These are phyloP conservation scores for Neckera pumila DNA, from an alignment of 225 moss, liverwort and hornwort genomes.

Conservation along the genomic window DNA sequence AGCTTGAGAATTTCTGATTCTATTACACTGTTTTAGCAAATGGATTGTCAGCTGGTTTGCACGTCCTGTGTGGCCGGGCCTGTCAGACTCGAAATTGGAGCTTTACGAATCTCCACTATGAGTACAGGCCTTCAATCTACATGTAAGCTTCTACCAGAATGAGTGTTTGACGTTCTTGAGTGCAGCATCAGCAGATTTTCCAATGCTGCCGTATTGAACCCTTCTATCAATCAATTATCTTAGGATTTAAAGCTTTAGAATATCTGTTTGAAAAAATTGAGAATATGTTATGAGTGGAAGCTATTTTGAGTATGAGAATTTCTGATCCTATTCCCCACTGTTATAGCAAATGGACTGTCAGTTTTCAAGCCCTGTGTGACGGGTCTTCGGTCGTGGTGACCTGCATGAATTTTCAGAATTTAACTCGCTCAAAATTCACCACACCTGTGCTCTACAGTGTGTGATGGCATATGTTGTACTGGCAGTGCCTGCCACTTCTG, in stretches of 20 bases:
- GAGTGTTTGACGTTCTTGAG: background rate
- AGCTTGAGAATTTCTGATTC: background rate
- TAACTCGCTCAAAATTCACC: background rate
- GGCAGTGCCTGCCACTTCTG: too few relatives aligned
- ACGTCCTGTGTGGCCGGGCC: background rate
- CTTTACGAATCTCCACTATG: background rate
- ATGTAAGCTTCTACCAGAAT: background rate
- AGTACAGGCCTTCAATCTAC: background rate
- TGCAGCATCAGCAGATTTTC: background rate
- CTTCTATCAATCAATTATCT: background rate
- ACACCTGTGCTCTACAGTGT: background rate
- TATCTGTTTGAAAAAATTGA: background rate
- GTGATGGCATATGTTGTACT: too few relatives aligned
- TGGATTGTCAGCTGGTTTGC: background rate
- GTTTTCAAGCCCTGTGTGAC: background rate
- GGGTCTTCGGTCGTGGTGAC: background rate
- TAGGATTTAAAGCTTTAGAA: background rate
- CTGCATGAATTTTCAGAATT: background rate
- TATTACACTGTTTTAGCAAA: background rate
- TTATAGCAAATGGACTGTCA: background rate
- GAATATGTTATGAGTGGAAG: too few relatives aligned
- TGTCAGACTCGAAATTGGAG: constrained; percentile 24
- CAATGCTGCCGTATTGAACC: background rate
- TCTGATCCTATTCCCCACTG: background rate
- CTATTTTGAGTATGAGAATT: background rate